Evolutionary conservation across 768 basidiomycete genomes (phyloP).

Genomic region (Auriscalpium microsporum): DNA sequence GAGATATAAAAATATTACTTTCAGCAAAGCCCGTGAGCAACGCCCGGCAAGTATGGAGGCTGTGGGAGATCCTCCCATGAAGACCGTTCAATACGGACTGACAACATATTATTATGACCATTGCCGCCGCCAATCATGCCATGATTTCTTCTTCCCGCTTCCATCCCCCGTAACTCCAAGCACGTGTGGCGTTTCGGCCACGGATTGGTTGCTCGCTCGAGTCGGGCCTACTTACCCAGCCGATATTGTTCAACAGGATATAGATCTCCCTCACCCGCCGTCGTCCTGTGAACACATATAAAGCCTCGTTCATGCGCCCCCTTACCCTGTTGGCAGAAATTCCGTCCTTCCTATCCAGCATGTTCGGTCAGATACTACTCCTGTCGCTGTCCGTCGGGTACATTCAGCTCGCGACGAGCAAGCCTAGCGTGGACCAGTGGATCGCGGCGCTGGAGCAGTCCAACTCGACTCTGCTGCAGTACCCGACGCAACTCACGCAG

Average conservation of each 20-base stretch:
- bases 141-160: too few relatives aligned
- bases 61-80: too few relatives aligned
- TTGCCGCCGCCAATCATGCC: too few relatives aligned
- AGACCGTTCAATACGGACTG: too few relatives aligned
- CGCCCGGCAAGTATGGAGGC: too few relatives aligned
- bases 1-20: too few relatives aligned
- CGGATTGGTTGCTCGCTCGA: neutral
- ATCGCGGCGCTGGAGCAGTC: slow-evolving; percentile 21
- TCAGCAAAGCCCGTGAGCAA: too few relatives aligned
- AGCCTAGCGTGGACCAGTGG: slow-evolving; percentile 1
- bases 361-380: neutral
- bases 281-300: neutral
- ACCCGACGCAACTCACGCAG: slow-evolving; percentile 42
- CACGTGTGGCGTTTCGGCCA: neutral
- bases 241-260: too few relatives aligned
- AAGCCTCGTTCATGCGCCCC: neutral
- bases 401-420: slow-evolving; percentile 1
- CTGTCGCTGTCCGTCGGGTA: neutral
- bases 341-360: neutral
- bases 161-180: neutral
- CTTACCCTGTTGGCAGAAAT: neutral
- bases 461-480: slow-evolving; percentile 32
- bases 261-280: too few relatives aligned
- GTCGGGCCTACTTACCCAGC: too few relatives aligned
- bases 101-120: too few relatives aligned